phyloP scores from a whole-genome alignment of 306 rosid species.

The Acacia crassicarpa region DNA sequence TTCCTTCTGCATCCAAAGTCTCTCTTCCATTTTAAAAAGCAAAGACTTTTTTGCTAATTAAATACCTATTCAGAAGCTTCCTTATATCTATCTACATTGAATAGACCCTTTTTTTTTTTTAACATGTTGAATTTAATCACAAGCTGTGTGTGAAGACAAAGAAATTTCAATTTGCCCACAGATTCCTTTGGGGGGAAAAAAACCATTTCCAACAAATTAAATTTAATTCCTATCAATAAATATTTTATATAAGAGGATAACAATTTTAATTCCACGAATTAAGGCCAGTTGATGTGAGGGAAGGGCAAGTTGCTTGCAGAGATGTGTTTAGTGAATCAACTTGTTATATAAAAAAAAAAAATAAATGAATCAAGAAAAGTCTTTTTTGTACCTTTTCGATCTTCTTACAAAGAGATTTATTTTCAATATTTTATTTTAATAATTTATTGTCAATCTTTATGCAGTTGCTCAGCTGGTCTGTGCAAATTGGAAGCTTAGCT shows the following conservation, averaged over 20 bases:
- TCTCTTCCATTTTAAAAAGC: conserved; percentile 23
- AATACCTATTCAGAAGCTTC: background rate
- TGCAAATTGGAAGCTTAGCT: conserved; percentile 26
- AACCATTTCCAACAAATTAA: background rate
- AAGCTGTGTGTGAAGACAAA: background rate
- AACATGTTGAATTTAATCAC: background rate
- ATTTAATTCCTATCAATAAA: background rate
- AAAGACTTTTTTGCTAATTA: conserved; percentile 23
- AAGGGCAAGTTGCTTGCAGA: conserved; percentile 24
- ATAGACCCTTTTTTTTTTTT: background rate
- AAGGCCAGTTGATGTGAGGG: conserved; percentile 15
- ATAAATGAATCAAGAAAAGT: conserved; percentile 27
- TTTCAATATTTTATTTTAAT: background rate
- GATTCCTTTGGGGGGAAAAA: background rate
- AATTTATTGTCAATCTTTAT: background rate
- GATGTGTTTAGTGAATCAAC: conserved; percentile 19
- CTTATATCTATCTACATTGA: background rate
- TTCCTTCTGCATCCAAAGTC: conserved; percentile 43
- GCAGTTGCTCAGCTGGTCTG: conserved; percentile 1
- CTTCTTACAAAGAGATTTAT: background rate
- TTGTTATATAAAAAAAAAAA: conserved; percentile 7
- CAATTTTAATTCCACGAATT: conserved; percentile 11
- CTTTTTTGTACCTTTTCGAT: conserved; percentile 22
- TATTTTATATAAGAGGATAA: background rate
- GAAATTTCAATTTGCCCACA: background rate